Evolutionary conservation across 2,329 filamentous ascomycete genomes (phyloP).

Genomic region (Fusarium pseudocircinatum): DNA sequence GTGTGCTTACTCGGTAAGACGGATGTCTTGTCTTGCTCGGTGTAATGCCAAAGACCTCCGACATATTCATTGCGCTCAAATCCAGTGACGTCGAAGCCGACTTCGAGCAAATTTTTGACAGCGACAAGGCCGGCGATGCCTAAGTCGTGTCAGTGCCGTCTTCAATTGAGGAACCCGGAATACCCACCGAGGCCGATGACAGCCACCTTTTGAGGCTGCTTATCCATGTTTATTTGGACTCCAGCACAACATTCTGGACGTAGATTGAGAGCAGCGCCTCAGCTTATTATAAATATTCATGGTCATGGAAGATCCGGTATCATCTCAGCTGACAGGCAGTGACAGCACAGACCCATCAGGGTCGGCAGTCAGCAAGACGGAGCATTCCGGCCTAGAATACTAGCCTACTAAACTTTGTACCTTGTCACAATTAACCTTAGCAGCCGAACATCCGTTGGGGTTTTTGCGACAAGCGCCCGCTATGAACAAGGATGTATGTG

Average conservation of each 20-base stretch:
- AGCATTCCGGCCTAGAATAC: not conserved
- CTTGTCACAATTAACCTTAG: not conserved
- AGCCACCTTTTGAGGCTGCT: constrained; percentile 36
- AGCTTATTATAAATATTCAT: not conserved
- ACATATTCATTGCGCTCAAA: constrained; percentile 54
- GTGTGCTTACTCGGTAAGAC: constrained; percentile 47
- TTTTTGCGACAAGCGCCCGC: not conserved
- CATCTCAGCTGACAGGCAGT: constrained; percentile 11
- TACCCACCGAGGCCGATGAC: constrained; percentile 44
- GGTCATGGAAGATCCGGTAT: not conserved
- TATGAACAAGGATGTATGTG: not conserved
- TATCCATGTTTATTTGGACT: constrained; percentile 6
- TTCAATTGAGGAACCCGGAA: not conserved
- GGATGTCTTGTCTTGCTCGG: constrained; percentile 50
- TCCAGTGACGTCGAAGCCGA: constrained; percentile 54
- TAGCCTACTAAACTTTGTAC: not conserved
- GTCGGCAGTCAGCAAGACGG: constrained; percentile 1
- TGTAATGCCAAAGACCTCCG: constrained; percentile 57
- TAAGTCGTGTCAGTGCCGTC: not conserved
- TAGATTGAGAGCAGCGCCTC: not conserved
- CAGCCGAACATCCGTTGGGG: not conserved
- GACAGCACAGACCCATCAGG: constrained; percentile 20
- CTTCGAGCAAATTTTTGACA: constrained; percentile 54
- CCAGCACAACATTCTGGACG: fast-evolving
- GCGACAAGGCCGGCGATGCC: constrained; percentile 51